Conservation (phyloP, 2,329 filamentous ascomycete genomes). For the Beauveria brongniartii region DNA sequence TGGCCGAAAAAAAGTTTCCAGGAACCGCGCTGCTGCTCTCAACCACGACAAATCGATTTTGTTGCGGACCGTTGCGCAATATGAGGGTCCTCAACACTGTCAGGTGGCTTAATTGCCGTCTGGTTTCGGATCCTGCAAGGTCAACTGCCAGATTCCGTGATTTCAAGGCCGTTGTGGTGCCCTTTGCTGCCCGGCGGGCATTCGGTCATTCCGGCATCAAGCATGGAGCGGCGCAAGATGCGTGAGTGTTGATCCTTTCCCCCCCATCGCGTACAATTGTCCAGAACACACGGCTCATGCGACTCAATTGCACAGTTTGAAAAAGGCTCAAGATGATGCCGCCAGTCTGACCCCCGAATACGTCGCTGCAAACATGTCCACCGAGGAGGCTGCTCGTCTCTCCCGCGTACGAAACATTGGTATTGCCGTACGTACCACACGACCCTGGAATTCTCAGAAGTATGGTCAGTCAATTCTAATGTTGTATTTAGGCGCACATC, state of each 20-base stretch:
- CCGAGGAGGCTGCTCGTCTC: constrained; percentile 69
- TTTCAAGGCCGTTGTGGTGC: constrained; percentile 19
- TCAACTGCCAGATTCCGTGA: constrained; percentile 20
- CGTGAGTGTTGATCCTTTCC: constrained; percentile 22
- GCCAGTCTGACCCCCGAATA: constrained; percentile 45
- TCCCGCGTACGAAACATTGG: constrained; percentile 89
- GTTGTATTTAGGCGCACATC: constrained; percentile 70
- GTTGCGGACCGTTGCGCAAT: constrained; percentile 13
- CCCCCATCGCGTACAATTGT: background rate
- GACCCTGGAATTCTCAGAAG: background rate
- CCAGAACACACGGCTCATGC: background rate
- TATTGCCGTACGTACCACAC: constrained; percentile 65
- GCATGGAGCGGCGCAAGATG: constrained; percentile 31
- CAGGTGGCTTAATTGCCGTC: constrained; percentile 35
- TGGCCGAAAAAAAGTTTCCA: constrained; percentile 12
- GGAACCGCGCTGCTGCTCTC: background rate
- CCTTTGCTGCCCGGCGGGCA: constrained; percentile 19
- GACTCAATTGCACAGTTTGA: constrained; percentile 27
- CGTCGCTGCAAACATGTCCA: constrained; percentile 71
- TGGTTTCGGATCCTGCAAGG: constrained; percentile 24
- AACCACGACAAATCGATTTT: constrained; percentile 1
- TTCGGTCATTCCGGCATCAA: constrained; percentile 26
- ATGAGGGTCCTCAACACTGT: constrained; percentile 32
- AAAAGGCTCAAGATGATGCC: constrained; percentile 46
- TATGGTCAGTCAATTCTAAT: constrained; percentile 14